Base-by-base conservation (phyloP, 2,329 filamentous ascomycete genomes). In the Grosmannia huntii region DNA sequence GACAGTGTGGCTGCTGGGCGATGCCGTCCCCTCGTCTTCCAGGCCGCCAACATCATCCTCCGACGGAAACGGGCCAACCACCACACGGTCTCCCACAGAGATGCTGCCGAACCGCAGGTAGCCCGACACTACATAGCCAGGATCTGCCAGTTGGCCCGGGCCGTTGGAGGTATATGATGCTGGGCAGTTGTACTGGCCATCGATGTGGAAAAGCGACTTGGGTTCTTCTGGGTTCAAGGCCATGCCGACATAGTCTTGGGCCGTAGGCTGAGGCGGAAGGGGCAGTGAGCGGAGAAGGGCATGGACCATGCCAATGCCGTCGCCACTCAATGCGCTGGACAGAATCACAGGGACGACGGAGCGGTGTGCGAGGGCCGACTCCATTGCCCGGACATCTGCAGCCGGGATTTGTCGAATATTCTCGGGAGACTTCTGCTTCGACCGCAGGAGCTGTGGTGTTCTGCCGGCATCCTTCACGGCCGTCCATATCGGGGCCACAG, bases 251-350 rank as follows among this genome's bases (percentile, higher is more conserved):
- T 77, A 81, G 63, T 84, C 80, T 55, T 74, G 73, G 1, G 78
- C 68, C 1, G 77, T 80, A 9, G 79, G 78, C 0, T 70, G 65
- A 1, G 76, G 72, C 7, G 86, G 85, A 25, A 92, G 76, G 0
- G 91, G 91, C 48, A 99, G 75, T 58, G 79, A 81, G 59, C 85
- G 81, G 14, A 99, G 75, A 23, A 97, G 77, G 21, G 90, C 88
- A 72, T 97, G 94, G 25, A 96, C 69, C 57, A 87, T 81, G 5
- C 84, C 84, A 57, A 97, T 86, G 0, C 94, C 92, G 14, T 80
- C 85, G 0, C 92, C 94, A 64, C 86, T 89, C 2, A 96, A 85
- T 4, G 90, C 84, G 67, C 91, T 96, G 4, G 90, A 92, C 59
- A 97, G 77, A 1, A 96, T 73, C 54, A 99, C 91, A 0, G 94